Conservation (phyloP, 805 yeast species). For the Zygosaccharomyces pseudorouxii region DNA sequence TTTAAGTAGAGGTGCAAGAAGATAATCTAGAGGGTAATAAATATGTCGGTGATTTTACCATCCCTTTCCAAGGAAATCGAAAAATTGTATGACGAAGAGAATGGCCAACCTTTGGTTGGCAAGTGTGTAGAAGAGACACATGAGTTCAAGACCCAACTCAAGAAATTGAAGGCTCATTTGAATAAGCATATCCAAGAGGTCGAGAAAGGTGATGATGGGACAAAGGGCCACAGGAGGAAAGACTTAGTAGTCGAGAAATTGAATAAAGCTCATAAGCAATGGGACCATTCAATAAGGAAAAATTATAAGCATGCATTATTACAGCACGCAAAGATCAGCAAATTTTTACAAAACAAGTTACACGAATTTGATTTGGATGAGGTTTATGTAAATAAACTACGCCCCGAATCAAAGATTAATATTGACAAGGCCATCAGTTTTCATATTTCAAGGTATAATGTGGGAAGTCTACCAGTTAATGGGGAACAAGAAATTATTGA, state of each 20-base stretch:
- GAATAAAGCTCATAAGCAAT: slow-evolving; percentile 28
- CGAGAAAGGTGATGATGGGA: slow-evolving; percentile 18
- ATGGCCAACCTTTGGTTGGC: slow-evolving; percentile 19
- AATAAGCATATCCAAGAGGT: slow-evolving; percentile 31
- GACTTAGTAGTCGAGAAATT: slow-evolving; percentile 30
- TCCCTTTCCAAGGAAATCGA: slow-evolving; percentile 20
- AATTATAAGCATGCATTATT: slow-evolving; percentile 27
- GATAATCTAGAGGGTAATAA: slow-evolving; percentile 21
- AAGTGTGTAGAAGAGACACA: slow-evolving; percentile 29
- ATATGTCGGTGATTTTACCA: slow-evolving; percentile 20
- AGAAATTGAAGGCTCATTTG: slow-evolving; percentile 41
- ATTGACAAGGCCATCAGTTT: slow-evolving; percentile 42
- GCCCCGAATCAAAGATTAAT: slow-evolving; percentile 19
- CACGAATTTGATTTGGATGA: slow-evolving; percentile 34
- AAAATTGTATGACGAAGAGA: slow-evolving; percentile 19
- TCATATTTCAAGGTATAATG: slow-evolving; percentile 47
- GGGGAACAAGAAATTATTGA: slow-evolving; percentile 28
- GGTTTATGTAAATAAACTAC: slow-evolving; percentile 35
- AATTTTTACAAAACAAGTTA: slow-evolving; percentile 26
- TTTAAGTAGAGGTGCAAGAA: slow-evolving; percentile 62
- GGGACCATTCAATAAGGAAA: slow-evolving; percentile 32
- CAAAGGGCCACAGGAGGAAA: slow-evolving; percentile 22
- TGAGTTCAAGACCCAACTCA: slow-evolving; percentile 37
- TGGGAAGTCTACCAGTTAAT: slow-evolving; percentile 36
- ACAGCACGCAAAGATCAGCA: slow-evolving; percentile 29